Evolutionary conservation across 768 basidiomycete species (phyloP).

Genomic region (Lyophyllum semitale): DNA sequence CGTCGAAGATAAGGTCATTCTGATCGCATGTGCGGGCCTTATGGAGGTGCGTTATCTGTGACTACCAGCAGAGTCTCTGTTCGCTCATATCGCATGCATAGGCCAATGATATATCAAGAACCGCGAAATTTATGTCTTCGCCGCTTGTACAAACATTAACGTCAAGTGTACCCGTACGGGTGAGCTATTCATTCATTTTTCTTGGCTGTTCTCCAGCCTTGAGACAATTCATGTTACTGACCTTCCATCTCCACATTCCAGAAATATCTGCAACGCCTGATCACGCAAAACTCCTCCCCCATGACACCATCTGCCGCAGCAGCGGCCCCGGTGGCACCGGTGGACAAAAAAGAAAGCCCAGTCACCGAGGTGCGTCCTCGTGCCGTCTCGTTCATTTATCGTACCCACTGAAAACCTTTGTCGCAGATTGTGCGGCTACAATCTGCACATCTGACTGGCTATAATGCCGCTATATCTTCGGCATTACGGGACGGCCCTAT

Average conservation of each 20-base stretch:
- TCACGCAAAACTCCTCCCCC: conserved; percentile 32
- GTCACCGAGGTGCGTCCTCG: conserved; percentile 42
- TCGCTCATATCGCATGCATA: conserved; percentile 22
- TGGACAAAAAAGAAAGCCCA: conserved; percentile 27
- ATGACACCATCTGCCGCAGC: conserved; percentile 2
- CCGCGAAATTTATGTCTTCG: conserved; percentile 77
- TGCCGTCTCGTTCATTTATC: neutral
- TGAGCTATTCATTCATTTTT: conserved; percentile 29
- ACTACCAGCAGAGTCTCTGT: neutral
- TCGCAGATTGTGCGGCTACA: conserved; percentile 72
- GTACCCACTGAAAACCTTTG: neutral
- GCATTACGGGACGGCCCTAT: conserved; percentile 74
- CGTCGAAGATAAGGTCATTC: conserved; percentile 61
- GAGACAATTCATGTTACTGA: neutral
- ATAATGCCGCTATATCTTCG: conserved; percentile 76
- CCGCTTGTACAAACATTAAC: conserved; percentile 70
- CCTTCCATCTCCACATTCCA: conserved; percentile 13
- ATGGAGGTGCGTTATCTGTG: conserved; percentile 49
- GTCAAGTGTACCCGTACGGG: conserved; percentile 62
- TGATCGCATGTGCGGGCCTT: conserved; percentile 72
- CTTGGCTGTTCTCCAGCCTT: neutral
- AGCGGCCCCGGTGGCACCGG: conserved; percentile 6
- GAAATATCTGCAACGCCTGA: conserved; percentile 56
- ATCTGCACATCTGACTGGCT: conserved; percentile 74
- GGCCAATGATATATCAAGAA: conserved; percentile 69